Evolutionary conservation across 2,329 filamentous ascomycete genomes (phyloP), one percentile per base, ranked within the genome.

Genomic region (Exophiala spinifera): DNA sequence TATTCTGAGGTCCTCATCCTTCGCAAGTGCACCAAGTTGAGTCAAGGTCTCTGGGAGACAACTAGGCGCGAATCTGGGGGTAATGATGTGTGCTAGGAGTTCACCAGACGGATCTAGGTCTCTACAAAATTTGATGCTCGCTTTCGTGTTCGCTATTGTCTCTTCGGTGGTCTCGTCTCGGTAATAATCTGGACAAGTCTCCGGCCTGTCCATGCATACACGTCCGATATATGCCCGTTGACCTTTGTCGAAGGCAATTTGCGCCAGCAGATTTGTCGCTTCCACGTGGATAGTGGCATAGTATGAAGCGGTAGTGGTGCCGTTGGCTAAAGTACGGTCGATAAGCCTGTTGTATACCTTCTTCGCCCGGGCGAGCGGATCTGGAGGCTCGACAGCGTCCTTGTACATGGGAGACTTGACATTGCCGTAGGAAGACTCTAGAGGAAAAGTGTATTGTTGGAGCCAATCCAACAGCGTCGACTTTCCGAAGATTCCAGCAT

Each of bases 291-390:
- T 84, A 21, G 94, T 97, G 55, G 92, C 92, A 70, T 88, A 97
- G 78, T 97, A 97, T n/a, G 89, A 83, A 4, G 91, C 91, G 10
- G 89, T 94, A 0, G 94, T 99, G 8, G 94, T 99, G 59, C 94
- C 94, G 68, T 96, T 85, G 19, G 89, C 81, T 10, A 99, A 81
- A 0, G 91, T 96, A 44, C 89, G 84, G 25, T 83, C 78, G 60
- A 99, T 82, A 60, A 89, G 87, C 54, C 87, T 85, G 20, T 80
- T 79, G 73, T 97, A 99, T 58, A 95, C 85, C 33, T 76, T 77
- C 13, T 76, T 77, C 1, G 91, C 90, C 65, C 82, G 84, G 51
- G 73, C 61, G 4, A 84, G 73, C 59, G 83, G 77, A 20, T 63
- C 49, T 10, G 55, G 49, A 36, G 57, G 31, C 56, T 63, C 19